Evolutionary conservation across 495 filamentous ascomycete species (phyloP).

Genomic region (Trypethelium eluteriae): DNA sequence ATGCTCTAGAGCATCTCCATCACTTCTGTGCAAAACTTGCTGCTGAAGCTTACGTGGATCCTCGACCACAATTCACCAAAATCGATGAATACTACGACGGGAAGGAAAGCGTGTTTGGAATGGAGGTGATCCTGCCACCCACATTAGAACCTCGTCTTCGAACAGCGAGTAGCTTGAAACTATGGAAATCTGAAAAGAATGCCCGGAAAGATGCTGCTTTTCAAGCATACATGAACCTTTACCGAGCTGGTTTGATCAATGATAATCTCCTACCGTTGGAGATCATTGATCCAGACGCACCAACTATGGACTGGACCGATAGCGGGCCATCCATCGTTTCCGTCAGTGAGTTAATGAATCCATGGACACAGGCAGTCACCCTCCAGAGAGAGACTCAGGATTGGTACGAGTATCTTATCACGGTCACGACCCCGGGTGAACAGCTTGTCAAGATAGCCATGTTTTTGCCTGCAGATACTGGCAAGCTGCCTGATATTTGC

Average conservation of each 20-base stretch:
- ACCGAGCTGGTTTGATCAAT: conserved; percentile 64
- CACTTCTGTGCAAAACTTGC: conserved; percentile 72
- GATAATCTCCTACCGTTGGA: conserved; percentile 67
- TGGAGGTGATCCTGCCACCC: conserved; percentile 62
- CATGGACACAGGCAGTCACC: conserved; percentile 34
- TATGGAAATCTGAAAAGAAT: conserved; percentile 65
- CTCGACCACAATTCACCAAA: conserved; percentile 44
- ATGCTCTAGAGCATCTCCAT: conserved; percentile 64
- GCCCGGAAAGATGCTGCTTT: conserved; percentile 81
- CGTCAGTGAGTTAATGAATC: background rate
- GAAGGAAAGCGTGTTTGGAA: conserved; percentile 33
- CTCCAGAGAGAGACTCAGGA: background rate
- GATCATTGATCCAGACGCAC: conserved; percentile 16
- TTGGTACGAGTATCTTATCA: background rate
- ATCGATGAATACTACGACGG: conserved; percentile 24
- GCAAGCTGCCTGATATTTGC: conserved; percentile 30
- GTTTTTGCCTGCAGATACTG: conserved; percentile 34
- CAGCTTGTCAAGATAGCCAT: conserved; percentile 29
- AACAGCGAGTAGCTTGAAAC: conserved; percentile 39
- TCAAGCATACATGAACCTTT: conserved; percentile 65
- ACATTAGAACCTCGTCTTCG: conserved; percentile 61
- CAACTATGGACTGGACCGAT: conserved; percentile 8
- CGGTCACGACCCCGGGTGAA: background rate
- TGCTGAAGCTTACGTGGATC: conserved; percentile 47
- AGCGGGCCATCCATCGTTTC: conserved; percentile 1